phyloP scores from a whole-genome alignment of 2,329 filamentous ascomycete genomes.

The Cryphonectria naterciae region DNA sequence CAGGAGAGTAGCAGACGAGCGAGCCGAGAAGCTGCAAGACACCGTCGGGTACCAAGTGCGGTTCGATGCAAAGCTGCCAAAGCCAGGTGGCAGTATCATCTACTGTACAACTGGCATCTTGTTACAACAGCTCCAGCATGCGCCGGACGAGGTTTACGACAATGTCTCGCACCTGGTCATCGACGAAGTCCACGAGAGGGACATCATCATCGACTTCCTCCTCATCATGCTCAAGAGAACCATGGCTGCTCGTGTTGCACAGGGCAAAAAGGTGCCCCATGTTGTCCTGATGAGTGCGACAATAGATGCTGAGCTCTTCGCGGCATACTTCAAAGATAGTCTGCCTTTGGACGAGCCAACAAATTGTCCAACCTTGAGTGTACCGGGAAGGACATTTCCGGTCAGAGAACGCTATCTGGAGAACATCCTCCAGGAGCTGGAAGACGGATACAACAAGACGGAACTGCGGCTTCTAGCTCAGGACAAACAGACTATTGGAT shows the following conservation, averaged over 20 bases:
- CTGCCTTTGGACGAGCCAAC: not conserved
- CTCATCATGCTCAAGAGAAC: conserved; percentile 20
- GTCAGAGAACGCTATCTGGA: conserved; percentile 22
- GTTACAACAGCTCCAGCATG: conserved; percentile 47
- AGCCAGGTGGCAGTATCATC: conserved; percentile 42
- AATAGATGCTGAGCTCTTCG: conserved; percentile 29
- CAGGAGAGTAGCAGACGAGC: conserved; percentile 49
- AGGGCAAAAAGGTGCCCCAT: conserved; percentile 14
- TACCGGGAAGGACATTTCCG: conserved; percentile 26
- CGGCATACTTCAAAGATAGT: conserved; percentile 20
- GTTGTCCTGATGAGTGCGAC: conserved; percentile 27
- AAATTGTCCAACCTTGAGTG: conserved; percentile 14
- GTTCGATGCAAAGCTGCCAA: conserved; percentile 43
- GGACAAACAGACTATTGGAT: not conserved
- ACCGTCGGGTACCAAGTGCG: conserved; percentile 52
- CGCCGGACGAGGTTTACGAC: conserved; percentile 44
- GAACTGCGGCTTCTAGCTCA: not conserved
- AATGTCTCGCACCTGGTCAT: conserved; percentile 52
- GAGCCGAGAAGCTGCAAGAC: conserved; percentile 44
- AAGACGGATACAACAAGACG: not conserved
- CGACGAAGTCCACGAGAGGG: conserved; percentile 47
- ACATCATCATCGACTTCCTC: conserved; percentile 23
- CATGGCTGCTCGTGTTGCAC: conserved; percentile 19
- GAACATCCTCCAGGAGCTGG: conserved; percentile 7
- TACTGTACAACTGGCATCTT: conserved; percentile 57